phyloP scores from a whole-genome alignment of 2,329 filamentous ascomycete species.

The Alternaria triticimaculans region DNA sequence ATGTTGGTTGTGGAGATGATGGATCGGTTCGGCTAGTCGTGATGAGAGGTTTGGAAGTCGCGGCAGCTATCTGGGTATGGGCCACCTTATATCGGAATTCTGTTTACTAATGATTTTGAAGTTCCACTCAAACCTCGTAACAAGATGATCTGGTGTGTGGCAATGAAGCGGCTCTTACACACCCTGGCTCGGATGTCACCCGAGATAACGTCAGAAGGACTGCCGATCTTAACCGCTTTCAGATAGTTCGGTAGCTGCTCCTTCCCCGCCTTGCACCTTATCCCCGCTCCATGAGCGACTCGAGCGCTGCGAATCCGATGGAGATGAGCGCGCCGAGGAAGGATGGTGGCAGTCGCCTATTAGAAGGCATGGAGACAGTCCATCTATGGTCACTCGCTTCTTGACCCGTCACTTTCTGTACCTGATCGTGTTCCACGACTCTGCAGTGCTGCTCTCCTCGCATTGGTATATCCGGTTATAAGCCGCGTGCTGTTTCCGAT shows the following conservation, averaged over 20 bases:
- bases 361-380: neutral
- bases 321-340: constrained; percentile 25
- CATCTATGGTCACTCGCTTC: neutral
- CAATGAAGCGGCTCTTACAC: constrained; percentile 4
- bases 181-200: neutral
- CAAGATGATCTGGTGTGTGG: neutral
- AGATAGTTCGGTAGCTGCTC: constrained; percentile 10
- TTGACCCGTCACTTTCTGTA: neutral
- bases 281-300: constrained; percentile 42
- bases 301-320: constrained; percentile 35
- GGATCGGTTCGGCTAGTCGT: neutral
- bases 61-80: neutral
- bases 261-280: constrained; percentile 29
- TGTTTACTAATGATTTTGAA: neutral
- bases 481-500: neutral
- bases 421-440: too few relatives aligned
- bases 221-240: constrained; percentile 19
- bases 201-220: neutral
- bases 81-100: neutral
- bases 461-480: neutral
- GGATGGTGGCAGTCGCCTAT: constrained; percentile 1
- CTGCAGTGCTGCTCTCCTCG: neutral
- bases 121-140: neutral
- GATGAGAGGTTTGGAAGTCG: neutral
- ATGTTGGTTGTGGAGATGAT: constrained; percentile 9